These are phyloP conservation scores for Teratosphaeria gauchensis DNA, from an alignment of 2,329 filamentous ascomycete species.

Conservation along the genomic window DNA sequence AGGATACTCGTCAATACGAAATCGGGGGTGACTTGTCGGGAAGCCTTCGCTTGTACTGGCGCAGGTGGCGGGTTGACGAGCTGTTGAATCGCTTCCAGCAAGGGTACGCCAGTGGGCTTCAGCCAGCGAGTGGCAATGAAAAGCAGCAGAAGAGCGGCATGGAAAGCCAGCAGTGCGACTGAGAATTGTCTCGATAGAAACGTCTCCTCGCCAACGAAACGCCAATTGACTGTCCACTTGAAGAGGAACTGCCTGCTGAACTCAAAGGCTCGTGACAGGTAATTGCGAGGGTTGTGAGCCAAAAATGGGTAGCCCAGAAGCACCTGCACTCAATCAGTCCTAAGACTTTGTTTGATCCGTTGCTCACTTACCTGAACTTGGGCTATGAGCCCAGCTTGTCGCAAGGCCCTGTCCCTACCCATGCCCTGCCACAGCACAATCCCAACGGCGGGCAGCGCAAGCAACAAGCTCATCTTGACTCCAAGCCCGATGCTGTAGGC, in stretches of 20 bases:
- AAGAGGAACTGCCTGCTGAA: conserved; percentile 85
- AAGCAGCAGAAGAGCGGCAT: conserved; percentile 53
- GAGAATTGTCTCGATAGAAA: conserved; percentile 70
- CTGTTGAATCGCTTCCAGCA: conserved; percentile 45
- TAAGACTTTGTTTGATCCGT: too few relatives aligned
- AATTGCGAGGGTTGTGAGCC: conserved; percentile 54
- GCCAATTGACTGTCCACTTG: conserved; percentile 99
- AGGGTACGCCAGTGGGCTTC: conserved; percentile 51
- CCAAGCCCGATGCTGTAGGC: conserved; percentile 71
- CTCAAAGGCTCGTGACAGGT: conserved; percentile 78
- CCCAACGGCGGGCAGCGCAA: conserved; percentile 72
- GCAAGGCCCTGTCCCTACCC: conserved; percentile 56
- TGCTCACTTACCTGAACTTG: conserved; percentile 61
- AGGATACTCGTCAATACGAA: conserved; percentile 72
- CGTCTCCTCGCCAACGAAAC: conserved; percentile 73
- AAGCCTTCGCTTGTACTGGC: conserved; percentile 48
- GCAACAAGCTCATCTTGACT: conserved; percentile 89
- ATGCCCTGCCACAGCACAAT: conserved; percentile 64
- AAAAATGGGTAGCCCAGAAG: conserved; percentile 60
- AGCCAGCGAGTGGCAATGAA: conserved; percentile 66
- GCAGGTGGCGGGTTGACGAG: conserved; percentile 35
- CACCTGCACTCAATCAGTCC: conserved; percentile 29
- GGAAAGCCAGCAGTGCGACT: conserved; percentile 53
- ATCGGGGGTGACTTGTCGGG: conserved; percentile 52
- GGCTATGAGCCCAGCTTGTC: conserved; percentile 59